Conservation (phyloP, 768 basidiomycete genomes). For the Termitomyces sp. region DNA sequence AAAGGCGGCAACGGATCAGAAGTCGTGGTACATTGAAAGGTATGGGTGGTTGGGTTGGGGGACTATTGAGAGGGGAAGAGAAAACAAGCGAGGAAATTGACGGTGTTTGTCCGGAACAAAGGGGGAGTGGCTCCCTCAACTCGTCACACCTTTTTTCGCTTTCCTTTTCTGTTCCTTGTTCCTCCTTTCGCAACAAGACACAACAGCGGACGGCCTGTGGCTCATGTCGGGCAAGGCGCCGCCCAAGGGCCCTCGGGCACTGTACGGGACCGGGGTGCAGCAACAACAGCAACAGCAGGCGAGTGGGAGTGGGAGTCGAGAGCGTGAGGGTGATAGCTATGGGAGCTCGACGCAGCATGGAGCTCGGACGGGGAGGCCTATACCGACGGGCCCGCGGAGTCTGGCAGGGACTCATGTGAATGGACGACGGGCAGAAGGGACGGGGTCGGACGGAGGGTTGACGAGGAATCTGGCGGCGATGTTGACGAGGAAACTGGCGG, state of each 20-base stretch:
- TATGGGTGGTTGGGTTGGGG: too few relatives aligned
- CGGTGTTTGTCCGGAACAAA: background rate
- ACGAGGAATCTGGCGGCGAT: too few relatives aligned
- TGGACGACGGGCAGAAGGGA: background rate
- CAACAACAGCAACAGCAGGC: conserved; percentile 23
- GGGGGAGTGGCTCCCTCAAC: too few relatives aligned
- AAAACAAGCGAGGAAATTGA: background rate
- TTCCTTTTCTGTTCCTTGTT: too few relatives aligned
- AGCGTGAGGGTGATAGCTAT: too few relatives aligned
- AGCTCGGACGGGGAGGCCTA: background rate
- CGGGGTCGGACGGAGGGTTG: background rate
- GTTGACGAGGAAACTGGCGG: conserved; percentile 26
- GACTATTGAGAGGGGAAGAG: too few relatives aligned
- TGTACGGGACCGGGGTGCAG: conserved; percentile 35
- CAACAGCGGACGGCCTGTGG: background rate
- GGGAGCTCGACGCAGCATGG: background rate
- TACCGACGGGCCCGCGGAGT: conserved; percentile 12
- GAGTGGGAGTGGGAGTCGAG: too few relatives aligned
- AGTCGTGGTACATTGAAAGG: too few relatives aligned
- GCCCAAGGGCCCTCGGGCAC: conserved; percentile 69
- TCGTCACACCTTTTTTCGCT: background rate
- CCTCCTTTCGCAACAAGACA: background rate
- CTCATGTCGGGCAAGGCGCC: conserved; percentile 77
- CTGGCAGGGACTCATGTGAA: background rate
- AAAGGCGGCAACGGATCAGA: too few relatives aligned